Evolutionary conservation across 2,329 filamentous ascomycete genomes (phyloP), one percentile per base, ranked within the genome.

Genomic region (Aspergillus versicolor): DNA sequence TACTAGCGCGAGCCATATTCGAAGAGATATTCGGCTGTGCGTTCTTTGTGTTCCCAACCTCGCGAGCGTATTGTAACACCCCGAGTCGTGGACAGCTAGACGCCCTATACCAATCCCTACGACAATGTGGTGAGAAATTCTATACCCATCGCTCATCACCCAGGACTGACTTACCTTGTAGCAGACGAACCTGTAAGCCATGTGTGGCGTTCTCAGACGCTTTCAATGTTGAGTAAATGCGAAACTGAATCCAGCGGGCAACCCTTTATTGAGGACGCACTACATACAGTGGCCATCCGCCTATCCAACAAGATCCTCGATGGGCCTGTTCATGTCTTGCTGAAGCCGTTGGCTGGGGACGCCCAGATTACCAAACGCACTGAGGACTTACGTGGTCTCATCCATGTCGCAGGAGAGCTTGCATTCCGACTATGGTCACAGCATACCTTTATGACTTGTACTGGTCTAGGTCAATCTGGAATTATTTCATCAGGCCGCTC

Each of bases 381-480:
- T 3, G 7, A 41, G 4, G 22, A 30, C 2, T 40, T 63, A 4
- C 32, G 34, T 5, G 21, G 19, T 6, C 27, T 66, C 17, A 61
- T 61, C 27, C 24, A 56, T 3, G 48, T 27, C 30, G 64, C 61
- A 1, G 57, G 48, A 5, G 45, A 61, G 15, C 41, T 66, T 32
- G 58, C 59, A 3, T 27, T 63, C 15, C 52, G 53, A 4, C 51
- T 65, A 38, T 67, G 65, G 65, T 61, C 54, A 1, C 63, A 65
- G 47, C 58, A 63, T 15, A 55, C 64, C 2, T 53, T 30, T 19
- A 60, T 66, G 40, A 52, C 17, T 40, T 58, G 50, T 44, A 8
- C 38, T 11, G 30, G 17, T 11, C 19, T 61, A 12, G n/a, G 38
- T 3, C 12, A 41, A 2, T 27, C 57, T 8, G 15, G 43, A 1